Evolutionary conservation across 2,329 filamentous ascomycete genomes (phyloP), one percentile per base, ranked within the genome.

Genomic region (Capronia americana): DNA sequence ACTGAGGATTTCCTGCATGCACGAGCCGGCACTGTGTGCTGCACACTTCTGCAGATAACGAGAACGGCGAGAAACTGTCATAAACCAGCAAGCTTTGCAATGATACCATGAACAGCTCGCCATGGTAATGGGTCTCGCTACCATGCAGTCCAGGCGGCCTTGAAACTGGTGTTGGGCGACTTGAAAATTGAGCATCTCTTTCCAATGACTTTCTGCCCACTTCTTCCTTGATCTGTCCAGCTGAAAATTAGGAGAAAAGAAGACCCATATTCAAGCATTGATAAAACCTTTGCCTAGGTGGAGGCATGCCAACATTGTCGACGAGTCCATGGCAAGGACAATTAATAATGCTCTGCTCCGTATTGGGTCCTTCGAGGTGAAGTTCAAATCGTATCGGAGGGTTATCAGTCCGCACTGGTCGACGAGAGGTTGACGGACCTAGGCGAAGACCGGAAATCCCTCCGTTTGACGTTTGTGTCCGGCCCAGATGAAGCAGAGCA

Each of bases 61-160:
- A n/a, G 17, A 44, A 44, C 38, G 20, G 30, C 28, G 14, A 41
- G 48, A 41, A 20, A 46, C 46, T 54, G 11, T 14, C 34, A 26
- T 30, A 10, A 23, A 26, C 32, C 58, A 44, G 30, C 28, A 48
- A 54, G 24, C 50, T 8, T 61, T 20, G 58, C 44, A 51, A 58
- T 58, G 64, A 66, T 58, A 66, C 57, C 53, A 61, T 53, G 46
- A 61, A 38, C 46, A 24, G 46, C 8, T 41, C 20, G 32, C 58
- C 26, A 26, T 28, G 48, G 48, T 6, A 23, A 28, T 11, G 44
- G 46, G 44, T 46, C 44, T 24, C 7, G 11, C 24, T 28, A n/a
- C 17, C 38, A n/a, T 44, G 38, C 38, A n/a, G 20, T 44, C 17
- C 38, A 44, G 38, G 38, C 38, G 38, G 38, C 17, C 38, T 17